These are phyloP conservation scores for Chiua virens DNA, from an alignment of 768 basidiomycete genomes.

Conservation along the genomic window DNA sequence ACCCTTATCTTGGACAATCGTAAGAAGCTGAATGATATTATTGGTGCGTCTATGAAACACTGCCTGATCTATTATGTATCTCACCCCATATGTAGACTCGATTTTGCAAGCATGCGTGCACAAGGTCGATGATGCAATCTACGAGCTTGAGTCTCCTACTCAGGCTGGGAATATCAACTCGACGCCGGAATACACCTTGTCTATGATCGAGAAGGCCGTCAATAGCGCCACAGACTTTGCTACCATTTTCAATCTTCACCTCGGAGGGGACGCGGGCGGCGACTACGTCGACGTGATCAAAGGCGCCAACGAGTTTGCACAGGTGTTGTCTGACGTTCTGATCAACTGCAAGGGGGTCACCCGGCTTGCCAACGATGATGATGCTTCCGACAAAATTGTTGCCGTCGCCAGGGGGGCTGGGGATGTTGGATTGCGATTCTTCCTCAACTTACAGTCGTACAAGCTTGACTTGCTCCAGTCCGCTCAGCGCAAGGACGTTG, in stretches of 20 bases:
- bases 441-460: constrained; percentile 95
- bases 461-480: constrained; percentile 82
- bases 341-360: constrained; percentile 96
- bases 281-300: constrained; percentile 98
- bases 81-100: constrained; percentile 60
- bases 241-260: constrained; percentile 87
- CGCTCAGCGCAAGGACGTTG: constrained; percentile 76
- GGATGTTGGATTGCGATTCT: constrained; percentile 86
- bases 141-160: constrained; percentile 95
- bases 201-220: constrained; percentile 96
- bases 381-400: constrained; percentile 89
- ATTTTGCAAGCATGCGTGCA: constrained; percentile 95
- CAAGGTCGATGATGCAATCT: constrained; percentile 96
- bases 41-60: constrained; percentile 52
- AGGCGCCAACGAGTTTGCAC: constrained; percentile 93
- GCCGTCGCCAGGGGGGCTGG: constrained; percentile 82
- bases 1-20: constrained; percentile 94
- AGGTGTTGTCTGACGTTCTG: constrained; percentile 88
- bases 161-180: constrained; percentile 94
- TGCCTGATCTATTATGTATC: constrained; percentile 6
- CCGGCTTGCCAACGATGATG: constrained; percentile 86
- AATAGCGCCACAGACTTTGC: constrained; percentile 97
- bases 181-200: constrained; percentile 97
- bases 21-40: constrained; percentile 97
- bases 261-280: constrained; percentile 84